These are phyloP conservation scores for Fomitopsis serialis DNA, from an alignment of 768 basidiomycete species.

Conservation along the genomic window DNA sequence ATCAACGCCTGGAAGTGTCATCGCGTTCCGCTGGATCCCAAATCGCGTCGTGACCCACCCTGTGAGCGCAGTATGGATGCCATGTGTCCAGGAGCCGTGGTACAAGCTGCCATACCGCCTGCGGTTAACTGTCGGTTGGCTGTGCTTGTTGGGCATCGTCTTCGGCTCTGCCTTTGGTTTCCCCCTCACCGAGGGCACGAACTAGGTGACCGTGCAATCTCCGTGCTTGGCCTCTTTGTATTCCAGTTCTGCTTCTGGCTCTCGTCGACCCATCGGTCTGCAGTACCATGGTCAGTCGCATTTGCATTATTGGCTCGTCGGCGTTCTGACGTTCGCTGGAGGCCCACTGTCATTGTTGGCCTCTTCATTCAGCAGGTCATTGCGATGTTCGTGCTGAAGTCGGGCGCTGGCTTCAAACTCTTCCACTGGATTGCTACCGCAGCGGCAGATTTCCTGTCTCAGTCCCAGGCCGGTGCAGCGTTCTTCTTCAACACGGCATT, in stretches of 20 bases:
- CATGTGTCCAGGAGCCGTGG: conserved; percentile 62
- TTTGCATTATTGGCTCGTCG: neutral
- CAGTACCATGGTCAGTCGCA: conserved; percentile 62
- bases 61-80: conserved; percentile 66
- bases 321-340: conserved; percentile 17
- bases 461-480: conserved; percentile 62
- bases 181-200: conserved; percentile 51
- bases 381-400: conserved; percentile 87
- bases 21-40: conserved; percentile 83
- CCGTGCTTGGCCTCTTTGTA: conserved; percentile 70
- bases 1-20: conserved; percentile 33
- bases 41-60: conserved; percentile 65
- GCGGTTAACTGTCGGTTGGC: conserved; percentile 67
- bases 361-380: conserved; percentile 81
- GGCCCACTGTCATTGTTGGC: conserved; percentile 86
- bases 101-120: conserved; percentile 46
- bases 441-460: conserved; percentile 71
- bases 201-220: conserved; percentile 81
- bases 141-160: conserved; percentile 68
- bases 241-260: conserved; percentile 77
- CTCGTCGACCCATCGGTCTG: conserved; percentile 54
- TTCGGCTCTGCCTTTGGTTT: conserved; percentile 90
- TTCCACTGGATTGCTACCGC: conserved; percentile 81
- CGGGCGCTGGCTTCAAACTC: conserved; percentile 73
- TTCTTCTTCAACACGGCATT: conserved; percentile 80